Percentiles rank a stretch among this genome's conserved stretches.
Evolutionary conservation across 1,139 yeast genomes (phyloP).

Genomic region (Blastobotrys capitulatus): DNA sequence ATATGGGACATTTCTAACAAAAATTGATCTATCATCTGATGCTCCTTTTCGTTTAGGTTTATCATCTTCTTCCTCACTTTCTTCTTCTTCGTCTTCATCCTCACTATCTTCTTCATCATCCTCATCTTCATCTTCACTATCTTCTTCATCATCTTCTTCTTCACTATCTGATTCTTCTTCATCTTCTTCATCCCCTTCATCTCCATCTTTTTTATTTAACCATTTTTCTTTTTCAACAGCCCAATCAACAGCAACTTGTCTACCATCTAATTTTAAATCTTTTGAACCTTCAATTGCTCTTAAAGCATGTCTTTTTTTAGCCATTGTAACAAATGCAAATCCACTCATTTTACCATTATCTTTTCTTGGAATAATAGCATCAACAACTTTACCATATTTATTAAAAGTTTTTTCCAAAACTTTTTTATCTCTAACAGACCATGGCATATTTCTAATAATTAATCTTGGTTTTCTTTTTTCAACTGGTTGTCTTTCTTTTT

Average conservation of each 20-base stretch:
- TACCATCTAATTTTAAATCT: conserved; percentile 78
- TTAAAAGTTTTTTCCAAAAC: conserved; percentile 64
- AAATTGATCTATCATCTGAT: conserved; percentile 40
- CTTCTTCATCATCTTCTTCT: conserved; percentile 28
- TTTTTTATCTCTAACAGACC: conserved; percentile 84
- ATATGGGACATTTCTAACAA: conserved; percentile 90
- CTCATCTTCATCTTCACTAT: conserved; percentile 27
- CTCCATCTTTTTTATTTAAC: conserved; percentile 44
- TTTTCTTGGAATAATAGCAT: conserved; percentile 85
- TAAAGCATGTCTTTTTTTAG: conserved; percentile 70
- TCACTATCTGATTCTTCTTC: conserved; percentile 33
- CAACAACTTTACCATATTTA: conserved; percentile 81
- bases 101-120: conserved; percentile 27
- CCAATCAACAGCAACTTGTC: conserved; percentile 91
- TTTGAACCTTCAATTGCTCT: conserved; percentile 68
- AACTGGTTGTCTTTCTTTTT: conserved; percentile 25
- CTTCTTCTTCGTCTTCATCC: conserved; percentile 28
- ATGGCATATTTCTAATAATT: conserved; percentile 87
- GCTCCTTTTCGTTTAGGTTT: conserved; percentile 31
- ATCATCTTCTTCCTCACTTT: conserved; percentile 32
- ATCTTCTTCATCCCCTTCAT: conserved; percentile 37
- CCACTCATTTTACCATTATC: conserved; percentile 89
- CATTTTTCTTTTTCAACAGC: conserved; percentile 86
- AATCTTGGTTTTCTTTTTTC: conserved; percentile 74
- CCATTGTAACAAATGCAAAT: conserved; percentile 92